Evolutionary conservation across 176 grass and related monocot genomes (phyloP).

Genomic region (Musa itinerans): DNA sequence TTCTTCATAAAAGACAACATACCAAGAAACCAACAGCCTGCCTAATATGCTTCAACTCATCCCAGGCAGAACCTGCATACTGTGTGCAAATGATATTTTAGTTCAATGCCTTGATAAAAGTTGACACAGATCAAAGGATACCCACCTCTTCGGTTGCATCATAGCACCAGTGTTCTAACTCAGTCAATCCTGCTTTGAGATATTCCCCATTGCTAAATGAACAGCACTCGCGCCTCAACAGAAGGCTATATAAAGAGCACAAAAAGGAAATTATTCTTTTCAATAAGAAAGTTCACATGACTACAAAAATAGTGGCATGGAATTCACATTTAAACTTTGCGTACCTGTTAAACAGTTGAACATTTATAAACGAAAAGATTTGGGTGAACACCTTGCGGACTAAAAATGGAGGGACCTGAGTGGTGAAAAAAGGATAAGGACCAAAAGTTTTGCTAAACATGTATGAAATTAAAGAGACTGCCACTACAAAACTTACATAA

Average conservation of each 20-base stretch:
- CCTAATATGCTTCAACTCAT: slow-evolving; percentile 66
- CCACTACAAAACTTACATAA: slow-evolving; percentile 22
- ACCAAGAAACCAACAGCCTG: slow-evolving; percentile 94
- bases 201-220: slow-evolving; percentile 89
- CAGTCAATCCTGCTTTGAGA: slow-evolving; percentile 66
- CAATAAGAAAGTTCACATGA: slow-evolving; percentile 22
- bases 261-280: slow-evolving; percentile 17
- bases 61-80: slow-evolving; percentile 72
- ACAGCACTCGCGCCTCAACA: slow-evolving; percentile 80
- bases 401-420: slow-evolving; percentile 72
- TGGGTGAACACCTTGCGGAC: slow-evolving; percentile 73
- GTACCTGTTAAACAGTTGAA: slow-evolving; percentile 89
- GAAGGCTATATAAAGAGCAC: slow-evolving; percentile 40
- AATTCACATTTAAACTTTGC: slow-evolving; percentile 8
- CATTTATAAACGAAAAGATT: slow-evolving; percentile 73
- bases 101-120: slow-evolving; percentile 16
- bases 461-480: slow-evolving; percentile 3
- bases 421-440: slow-evolving; percentile 18
- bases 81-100: slow-evolving; percentile 39
- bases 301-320: slow-evolving; percentile 12
- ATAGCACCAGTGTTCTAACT: slow-evolving; percentile 74
- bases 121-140: not conserved
- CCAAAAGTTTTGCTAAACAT: not conserved
- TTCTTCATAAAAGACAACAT: slow-evolving; percentile 12
- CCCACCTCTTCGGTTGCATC: slow-evolving; percentile 71